Evolutionary conservation across 176 grass and related monocot genomes (phyloP).

Genomic region (Musa acuminata): DNA sequence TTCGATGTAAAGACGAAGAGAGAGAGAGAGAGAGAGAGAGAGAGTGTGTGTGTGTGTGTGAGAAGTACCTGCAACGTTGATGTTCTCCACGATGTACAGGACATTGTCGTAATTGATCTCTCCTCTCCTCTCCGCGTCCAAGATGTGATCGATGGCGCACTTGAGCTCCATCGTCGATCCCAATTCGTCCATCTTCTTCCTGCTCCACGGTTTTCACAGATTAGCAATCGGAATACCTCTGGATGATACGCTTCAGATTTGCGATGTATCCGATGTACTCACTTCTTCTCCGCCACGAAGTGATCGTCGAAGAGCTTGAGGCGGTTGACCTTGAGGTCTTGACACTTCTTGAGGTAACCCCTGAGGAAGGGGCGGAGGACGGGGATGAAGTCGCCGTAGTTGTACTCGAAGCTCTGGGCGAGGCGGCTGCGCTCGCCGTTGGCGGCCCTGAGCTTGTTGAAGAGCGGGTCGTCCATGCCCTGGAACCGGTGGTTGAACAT

Average conservation of each 20-base stretch:
- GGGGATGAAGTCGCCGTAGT: constrained; percentile 96
- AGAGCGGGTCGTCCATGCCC: constrained; percentile 53
- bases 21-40: background rate
- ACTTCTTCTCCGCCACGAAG: constrained; percentile 78
- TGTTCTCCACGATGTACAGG: constrained; percentile 49
- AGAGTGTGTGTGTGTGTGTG: background rate
- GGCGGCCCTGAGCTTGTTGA: constrained; percentile 70
- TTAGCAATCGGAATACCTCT: background rate
- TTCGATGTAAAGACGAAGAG: background rate
- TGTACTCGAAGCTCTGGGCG: constrained; percentile 92
- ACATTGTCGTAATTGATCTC: constrained; percentile 52
- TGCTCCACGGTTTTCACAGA: constrained; percentile 12
- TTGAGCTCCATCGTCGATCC: constrained; percentile 27
- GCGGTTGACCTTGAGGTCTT: constrained; percentile 47
- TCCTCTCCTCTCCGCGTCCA: constrained; percentile 39
- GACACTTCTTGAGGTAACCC: constrained; percentile 63
- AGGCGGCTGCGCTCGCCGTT: constrained; percentile 79
- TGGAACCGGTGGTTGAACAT: constrained; percentile 84
- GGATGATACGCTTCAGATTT: too few relatives aligned
- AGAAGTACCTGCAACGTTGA: constrained; percentile 38
- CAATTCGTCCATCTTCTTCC: constrained; percentile 24
- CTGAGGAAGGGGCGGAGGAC: constrained; percentile 72
- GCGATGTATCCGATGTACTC: constrained; percentile 17
- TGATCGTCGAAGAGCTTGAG: constrained; percentile 79
- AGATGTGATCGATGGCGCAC: constrained; percentile 46